Evolutionary conservation across 2,329 filamentous ascomycete genomes (phyloP), one percentile per base, ranked within the genome.

Genomic region (Neocucurbitaria cava): DNA sequence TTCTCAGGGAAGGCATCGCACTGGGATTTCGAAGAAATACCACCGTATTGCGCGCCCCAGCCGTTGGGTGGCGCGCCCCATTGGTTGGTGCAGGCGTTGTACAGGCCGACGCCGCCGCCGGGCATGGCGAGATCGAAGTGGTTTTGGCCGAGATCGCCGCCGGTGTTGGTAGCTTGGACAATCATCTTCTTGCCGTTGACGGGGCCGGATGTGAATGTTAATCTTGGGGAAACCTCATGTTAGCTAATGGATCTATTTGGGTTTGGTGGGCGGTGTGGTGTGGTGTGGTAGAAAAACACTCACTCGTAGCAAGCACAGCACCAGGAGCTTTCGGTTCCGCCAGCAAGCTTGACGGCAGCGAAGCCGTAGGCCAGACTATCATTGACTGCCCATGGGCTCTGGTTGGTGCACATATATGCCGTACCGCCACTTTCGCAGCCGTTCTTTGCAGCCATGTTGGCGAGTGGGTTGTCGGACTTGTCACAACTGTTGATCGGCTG

Each of bases 261-360:
- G n/a, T n/a, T n/a, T 1, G n/a, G 21, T 63, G 54, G 64, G 56
- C 49, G 26, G 35, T 13, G 18, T 24, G 2, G 35, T 39, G 7
- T 24, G 15, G n/a, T 3, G 8, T 23, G 7, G 40, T 15, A 21
- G n/a, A 15, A 3, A 1, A 6, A 1, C 18, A 62, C 69, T 46
- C 47, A 75, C 78, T 85, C 79, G 65, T 87, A 89, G 70, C 87
- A 89, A 49, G 81, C 82, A 68, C 87, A 90, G 77, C 87, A 90
- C 83, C 85, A 88, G 10, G 74, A 78, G 0, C 76, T 73, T 72
- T 89, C 87, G 1, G 72, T 81, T 20, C 84, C 52, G 7, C 69
- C 86, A 1, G 77, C 69, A 52, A 89, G 79, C 43, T 79, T 79
- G 3, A 86, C 87, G 6, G 87, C 87, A 3, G 87, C 85, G 65